Base-by-base conservation (phyloP, 129 eudicot genomes). In the Artemisia argyi region DNA sequence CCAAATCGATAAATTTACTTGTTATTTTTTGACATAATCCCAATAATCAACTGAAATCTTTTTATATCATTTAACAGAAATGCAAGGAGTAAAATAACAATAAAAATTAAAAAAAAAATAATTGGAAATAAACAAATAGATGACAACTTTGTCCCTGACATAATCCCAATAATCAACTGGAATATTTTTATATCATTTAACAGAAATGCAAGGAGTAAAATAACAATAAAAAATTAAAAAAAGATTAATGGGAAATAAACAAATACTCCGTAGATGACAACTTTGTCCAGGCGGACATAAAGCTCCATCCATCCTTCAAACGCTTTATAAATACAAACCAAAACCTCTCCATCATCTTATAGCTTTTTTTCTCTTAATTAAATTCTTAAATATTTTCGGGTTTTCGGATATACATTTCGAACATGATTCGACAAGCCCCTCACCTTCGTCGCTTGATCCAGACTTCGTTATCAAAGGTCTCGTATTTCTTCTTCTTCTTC, bases 281-380 rank as follows among this genome's bases (percentile, higher is more conserved):
- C 5, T 57, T 12, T 44, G 74, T 39, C 11, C 46, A 39, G 46
- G 46, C 46, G 46, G 46, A 39, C 46, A 39, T 39, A 32, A 17
- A 68, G 62, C 49, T 14, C 52, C 60, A 7, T 73, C 44, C 28
- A 9, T 7, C 58, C 70, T 74, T 74, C 28, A 74, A 7, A 39
- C 58, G 47, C 47, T 73, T 73, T 66, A 75, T 75, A 75, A 75
- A 75, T 42, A 12, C 60, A 71, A 74, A 65, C 66, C 60, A 54
- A n/a, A 56, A 20, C 73, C 16, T 75, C 79, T 9, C 42, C 65
- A 52, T 74, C 56, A 28, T 22, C 58, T 16, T 46, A 58, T 17
- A 42, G 18, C 65, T 20, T 20, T 35, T 17, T 3, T 5, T 12
- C 26, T 54, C 13, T 50, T 61, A 11, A 62, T 50, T 61, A 11